A percentile compares a stretch with the other conserved stretches of the same genome.
Conservation (phyloP, 2,329 filamentous ascomycete species). For the Penicillium sp. region DNA sequence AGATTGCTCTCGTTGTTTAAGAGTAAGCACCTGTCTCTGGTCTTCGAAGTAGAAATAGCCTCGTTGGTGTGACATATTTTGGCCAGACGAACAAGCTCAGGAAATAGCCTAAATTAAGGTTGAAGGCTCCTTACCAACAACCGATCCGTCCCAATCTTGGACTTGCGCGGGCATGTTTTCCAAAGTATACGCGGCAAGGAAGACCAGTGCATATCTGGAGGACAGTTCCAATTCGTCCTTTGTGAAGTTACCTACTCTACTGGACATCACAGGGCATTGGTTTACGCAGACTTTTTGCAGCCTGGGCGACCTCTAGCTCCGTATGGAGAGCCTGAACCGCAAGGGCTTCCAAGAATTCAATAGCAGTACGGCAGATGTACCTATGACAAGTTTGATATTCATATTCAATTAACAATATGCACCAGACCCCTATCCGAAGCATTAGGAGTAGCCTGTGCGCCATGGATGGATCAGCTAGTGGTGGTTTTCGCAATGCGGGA, state of each 20-base stretch:
- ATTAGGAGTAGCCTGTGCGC: neutral
- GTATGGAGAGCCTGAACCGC: neutral
- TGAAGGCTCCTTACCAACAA: neutral
- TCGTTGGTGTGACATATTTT: neutral
- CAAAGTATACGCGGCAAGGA: neutral
- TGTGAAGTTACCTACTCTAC: too few relatives aligned
- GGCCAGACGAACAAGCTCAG: neutral
- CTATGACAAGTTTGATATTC: neutral
- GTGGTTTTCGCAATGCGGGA: too few relatives aligned
- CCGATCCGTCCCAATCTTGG: neutral
- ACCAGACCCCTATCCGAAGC: too few relatives aligned
- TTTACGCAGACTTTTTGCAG: neutral
- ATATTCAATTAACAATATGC: too few relatives aligned
- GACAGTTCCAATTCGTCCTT: too few relatives aligned
- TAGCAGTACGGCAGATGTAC: neutral
- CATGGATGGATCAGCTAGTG: too few relatives aligned
- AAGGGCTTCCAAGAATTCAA: neutral
- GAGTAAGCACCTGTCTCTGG: neutral
- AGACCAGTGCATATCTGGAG: too few relatives aligned
- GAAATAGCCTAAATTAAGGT: neutral
- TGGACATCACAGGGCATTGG: neutral
- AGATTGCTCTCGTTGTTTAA: too few relatives aligned
- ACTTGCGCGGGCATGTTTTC: neutral
- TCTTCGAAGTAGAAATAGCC: neutral
- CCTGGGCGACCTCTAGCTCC: neutral